A percentile compares a stretch with the other conserved stretches of the same genome.
Conservation (phyloP, 306 rosid species). For the Spatholobus suberectus region DNA sequence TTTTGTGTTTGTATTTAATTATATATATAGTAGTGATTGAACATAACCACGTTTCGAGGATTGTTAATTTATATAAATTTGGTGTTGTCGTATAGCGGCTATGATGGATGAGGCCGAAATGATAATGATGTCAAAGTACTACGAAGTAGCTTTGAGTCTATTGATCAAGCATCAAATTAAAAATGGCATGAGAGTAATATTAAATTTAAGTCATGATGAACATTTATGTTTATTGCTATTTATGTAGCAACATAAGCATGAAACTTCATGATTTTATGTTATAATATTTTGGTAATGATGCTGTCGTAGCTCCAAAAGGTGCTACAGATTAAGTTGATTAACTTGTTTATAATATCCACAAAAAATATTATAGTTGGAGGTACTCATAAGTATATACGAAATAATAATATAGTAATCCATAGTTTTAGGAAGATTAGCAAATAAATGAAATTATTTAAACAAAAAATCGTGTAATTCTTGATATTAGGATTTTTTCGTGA, state of each 20-base stretch:
- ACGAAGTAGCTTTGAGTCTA: constrained; percentile 22
- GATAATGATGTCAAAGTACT: constrained; percentile 49
- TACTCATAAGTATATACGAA: background rate
- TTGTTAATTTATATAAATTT: constrained; percentile 8
- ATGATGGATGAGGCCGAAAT: constrained; percentile 38
- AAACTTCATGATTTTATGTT: constrained; percentile 5
- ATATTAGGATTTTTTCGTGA: background rate
- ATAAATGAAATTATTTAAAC: background rate
- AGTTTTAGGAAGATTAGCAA: background rate
- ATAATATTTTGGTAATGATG: constrained; percentile 18
- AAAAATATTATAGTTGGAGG: background rate
- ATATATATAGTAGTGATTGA: constrained; percentile 19
- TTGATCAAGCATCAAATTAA: background rate
- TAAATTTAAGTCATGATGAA: constrained; percentile 34
- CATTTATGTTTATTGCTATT: background rate
- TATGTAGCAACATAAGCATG: background rate
- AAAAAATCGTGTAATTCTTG: background rate
- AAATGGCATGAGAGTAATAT: background rate
- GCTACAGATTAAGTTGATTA: background rate
- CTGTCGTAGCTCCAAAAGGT: constrained; percentile 23
- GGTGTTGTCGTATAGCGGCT: constrained; percentile 27
- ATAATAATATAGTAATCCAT: constrained; percentile 1
- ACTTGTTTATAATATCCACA: constrained; percentile 5
- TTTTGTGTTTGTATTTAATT: constrained; percentile 19
- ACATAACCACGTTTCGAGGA: constrained; percentile 33